Evolutionary conservation across 148 eudicot genomes (phyloP).

Genomic region (Linanthus parryae): DNA sequence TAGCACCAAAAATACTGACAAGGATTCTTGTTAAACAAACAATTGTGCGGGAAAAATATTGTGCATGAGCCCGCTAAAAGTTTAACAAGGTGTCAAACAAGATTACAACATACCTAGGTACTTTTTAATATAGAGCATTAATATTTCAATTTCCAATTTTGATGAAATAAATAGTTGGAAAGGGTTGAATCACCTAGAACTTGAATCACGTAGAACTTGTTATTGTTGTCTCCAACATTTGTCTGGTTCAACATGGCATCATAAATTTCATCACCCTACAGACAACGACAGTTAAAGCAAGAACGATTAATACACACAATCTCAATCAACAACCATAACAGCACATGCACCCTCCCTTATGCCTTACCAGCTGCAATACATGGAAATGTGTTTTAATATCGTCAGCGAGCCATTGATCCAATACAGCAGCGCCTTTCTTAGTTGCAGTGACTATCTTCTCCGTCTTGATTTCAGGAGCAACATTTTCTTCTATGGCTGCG

Average conservation of each 20-base stretch:
- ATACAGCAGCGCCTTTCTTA: constrained; percentile 90
- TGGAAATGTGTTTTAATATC: constrained; percentile 68
- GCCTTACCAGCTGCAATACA: constrained; percentile 66
- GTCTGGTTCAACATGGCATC: constrained; percentile 99
- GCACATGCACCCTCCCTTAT: not conserved
- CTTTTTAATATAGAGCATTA: no score
- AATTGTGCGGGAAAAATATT: no score
- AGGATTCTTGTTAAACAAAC: no score
- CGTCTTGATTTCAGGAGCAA: constrained; percentile 28
- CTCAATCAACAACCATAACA: not conserved
- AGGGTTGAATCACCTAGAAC: constrained; percentile 45
- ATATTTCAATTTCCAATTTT: no score
- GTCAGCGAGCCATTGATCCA: constrained; percentile 82
- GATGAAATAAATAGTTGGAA: no score
- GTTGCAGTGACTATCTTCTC: constrained; percentile 82
- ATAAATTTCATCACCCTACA: constrained; percentile 77
- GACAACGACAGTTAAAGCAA: not conserved
- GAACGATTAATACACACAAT: not conserved
- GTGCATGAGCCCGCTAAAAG: no score
- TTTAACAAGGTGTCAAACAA: no score
- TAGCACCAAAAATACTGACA: no score
- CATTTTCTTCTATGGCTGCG: constrained; percentile 31
- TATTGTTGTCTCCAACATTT: constrained; percentile 89
- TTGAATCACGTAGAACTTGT: constrained; percentile 91
- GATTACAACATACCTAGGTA: no score